These are phyloP conservation scores for Heliosperma pusillum DNA, from an alignment of 148 eudicot species.

Conservation along the genomic window DNA sequence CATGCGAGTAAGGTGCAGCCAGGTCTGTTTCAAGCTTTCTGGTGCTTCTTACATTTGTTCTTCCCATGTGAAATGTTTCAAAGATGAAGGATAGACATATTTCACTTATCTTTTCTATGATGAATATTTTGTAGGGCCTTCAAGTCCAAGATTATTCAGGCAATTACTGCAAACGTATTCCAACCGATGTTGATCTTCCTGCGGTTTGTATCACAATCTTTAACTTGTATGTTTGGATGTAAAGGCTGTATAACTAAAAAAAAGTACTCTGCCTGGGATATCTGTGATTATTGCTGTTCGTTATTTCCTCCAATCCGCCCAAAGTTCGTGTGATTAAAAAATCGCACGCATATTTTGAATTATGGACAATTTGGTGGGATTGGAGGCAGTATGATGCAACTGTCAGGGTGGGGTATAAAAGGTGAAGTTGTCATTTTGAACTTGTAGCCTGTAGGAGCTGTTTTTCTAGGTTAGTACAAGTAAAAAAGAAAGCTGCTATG, in stretches of 20 bases:
- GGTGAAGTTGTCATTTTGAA: not conserved
- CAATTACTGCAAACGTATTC: conserved; percentile 95
- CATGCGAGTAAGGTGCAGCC: conserved; percentile 98
- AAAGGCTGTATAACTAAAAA: not conserved
- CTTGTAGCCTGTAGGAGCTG: not conserved
- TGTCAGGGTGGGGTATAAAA: not conserved
- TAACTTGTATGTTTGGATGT: conserved; percentile 6
- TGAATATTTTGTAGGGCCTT: conserved; percentile 50
- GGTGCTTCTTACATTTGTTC: conserved; percentile 5
- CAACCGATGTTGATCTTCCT: conserved; percentile 97
- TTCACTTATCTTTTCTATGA: not conserved
- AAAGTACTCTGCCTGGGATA: not conserved
- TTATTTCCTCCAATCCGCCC: not conserved
- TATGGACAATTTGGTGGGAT: not conserved
- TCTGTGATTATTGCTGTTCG: not conserved
- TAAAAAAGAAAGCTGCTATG: not conserved
- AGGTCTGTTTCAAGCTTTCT: conserved; percentile 44
- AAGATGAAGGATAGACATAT: not conserved
- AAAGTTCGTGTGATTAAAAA: not conserved
- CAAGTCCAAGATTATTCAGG: conserved; percentile 98
- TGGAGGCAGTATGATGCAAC: not conserved
- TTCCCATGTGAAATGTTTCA: not conserved
- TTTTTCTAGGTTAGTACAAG: not conserved
- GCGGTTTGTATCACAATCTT: conserved; percentile 50
- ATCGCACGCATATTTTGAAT: not conserved